Base-by-base conservation (phyloP, 805 yeast genomes). In the Metschnikowia aberdeeniae region DNA sequence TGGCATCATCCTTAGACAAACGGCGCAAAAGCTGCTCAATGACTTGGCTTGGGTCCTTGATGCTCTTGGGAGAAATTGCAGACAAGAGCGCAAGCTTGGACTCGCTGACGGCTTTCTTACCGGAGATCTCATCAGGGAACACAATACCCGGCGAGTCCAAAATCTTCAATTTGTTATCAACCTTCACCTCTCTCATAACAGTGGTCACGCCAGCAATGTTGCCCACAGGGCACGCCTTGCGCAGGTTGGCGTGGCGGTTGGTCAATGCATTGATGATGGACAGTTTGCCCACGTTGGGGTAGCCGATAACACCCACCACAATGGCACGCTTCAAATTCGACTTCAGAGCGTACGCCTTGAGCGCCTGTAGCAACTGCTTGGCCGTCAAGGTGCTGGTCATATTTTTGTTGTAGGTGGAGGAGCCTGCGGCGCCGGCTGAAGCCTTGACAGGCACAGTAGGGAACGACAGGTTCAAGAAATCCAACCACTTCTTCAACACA, bases 201-300 rank as follows among this genome's bases (percentile, higher is more conserved):
- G 97, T 90, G 27, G 99, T 92, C 38, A 93, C 93, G 63, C 99
- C 99, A 3, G 99, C 97, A 69, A 86, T 93, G 61, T 95, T 95
- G 41, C 99, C 99, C 28, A 86, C 95, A 12, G 99, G 97, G 63
- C 98, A 93, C 10, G 90, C 92, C 56, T 78, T 80, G 29, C 24
- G 29, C 36, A 80, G 72, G 45, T 76, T 68, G 46, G 86, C 83
- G 63, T 87, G 95, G 66, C 93, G 82, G 43, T 87, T 77, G 3
- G 89, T 82, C 54, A 92, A 73, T 2, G 97, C 85, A 66, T 92
- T 92, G 61, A 92, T 93, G 46, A 93, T 85, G 14, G 97, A 88
- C 3, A 97, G 89, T 64, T 90, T 90, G 59, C 98, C 98, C 43
- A 92, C 97, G 63, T 92, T 92, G 41, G 99, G 99, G 69, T 89